These are phyloP conservation scores for Neodidymelliopsis sp. DNA, from an alignment of 2,329 filamentous ascomycete genomes.

Conservation along the genomic window DNA sequence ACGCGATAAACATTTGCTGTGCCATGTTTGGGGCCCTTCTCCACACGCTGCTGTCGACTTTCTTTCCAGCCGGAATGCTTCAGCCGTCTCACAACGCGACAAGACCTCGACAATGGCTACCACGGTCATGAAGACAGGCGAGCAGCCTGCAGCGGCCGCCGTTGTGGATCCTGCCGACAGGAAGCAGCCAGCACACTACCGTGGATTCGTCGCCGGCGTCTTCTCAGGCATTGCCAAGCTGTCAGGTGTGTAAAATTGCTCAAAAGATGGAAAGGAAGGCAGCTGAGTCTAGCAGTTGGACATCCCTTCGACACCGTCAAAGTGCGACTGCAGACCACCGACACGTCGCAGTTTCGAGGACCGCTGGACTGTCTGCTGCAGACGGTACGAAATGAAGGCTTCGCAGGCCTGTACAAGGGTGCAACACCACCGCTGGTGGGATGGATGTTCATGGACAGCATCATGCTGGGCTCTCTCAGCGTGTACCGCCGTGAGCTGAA, in stretches of 20 bases:
- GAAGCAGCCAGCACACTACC: constrained; percentile 69
- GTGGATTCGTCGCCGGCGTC: constrained; percentile 96
- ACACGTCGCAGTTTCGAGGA: constrained; percentile 78
- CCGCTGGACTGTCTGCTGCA: constrained; percentile 85
- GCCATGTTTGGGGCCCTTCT: constrained; percentile 6
- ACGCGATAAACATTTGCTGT: constrained; percentile 12
- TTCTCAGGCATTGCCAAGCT: constrained; percentile 94
- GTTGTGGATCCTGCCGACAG: constrained; percentile 39
- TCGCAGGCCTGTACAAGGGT: constrained; percentile 90
- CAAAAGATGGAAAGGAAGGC: neutral
- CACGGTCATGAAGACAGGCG: constrained; percentile 42
- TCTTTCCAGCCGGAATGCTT: constrained; percentile 33
- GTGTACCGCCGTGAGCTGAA: constrained; percentile 86
- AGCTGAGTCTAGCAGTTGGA: constrained; percentile 56
- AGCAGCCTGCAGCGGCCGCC: constrained; percentile 35
- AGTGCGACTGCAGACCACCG: constrained; percentile 89
- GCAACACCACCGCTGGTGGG: constrained; percentile 90
- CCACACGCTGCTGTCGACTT: constrained; percentile 15
- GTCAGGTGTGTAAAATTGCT: constrained; percentile 65
- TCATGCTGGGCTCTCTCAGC: constrained; percentile 89
- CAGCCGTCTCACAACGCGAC: constrained; percentile 5
- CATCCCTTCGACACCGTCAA: constrained; percentile 95
- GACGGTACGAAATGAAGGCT: constrained; percentile 85
- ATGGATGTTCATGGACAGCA: constrained; percentile 95
- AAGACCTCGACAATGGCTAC: constrained; percentile 42